Conservation (phyloP, 192 early-diverging fungal species). For the Irineochytrium annulatum region DNA sequence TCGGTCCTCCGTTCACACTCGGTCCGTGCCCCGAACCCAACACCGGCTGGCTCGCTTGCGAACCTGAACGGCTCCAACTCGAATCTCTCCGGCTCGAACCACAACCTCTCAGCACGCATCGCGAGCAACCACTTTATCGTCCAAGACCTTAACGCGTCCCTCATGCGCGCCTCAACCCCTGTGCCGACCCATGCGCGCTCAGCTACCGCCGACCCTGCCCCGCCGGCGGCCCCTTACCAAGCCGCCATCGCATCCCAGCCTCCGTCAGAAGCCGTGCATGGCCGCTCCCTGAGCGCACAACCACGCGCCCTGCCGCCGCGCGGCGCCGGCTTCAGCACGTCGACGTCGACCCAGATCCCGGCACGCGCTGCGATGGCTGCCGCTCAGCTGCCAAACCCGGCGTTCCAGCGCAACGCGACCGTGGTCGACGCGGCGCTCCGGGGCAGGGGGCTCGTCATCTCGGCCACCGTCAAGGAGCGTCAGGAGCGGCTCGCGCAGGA, state of each 20-base stretch:
- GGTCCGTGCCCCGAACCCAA: no score
- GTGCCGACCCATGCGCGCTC: neutral
- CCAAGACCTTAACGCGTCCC: conserved; percentile 22
- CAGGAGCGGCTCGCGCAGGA: neutral
- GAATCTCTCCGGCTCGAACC: neutral
- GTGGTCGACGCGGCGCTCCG: neutral
- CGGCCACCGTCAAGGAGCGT: neutral
- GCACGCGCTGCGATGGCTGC: no score
- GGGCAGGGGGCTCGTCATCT: neutral
- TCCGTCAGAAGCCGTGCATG: neutral
- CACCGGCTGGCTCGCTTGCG: no score
- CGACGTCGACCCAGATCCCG: no score
- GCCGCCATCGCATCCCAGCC: neutral
- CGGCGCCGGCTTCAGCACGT: neutral
- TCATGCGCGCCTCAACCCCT: neutral
- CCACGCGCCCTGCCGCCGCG: neutral
- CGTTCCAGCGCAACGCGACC: neutral
- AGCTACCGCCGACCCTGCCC: conserved; percentile 1
- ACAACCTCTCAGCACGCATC: conserved; percentile 25
- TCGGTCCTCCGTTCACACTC: no score
- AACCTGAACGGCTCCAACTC: conserved; percentile 1
- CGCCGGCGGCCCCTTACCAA: neutral
- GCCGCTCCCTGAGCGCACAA: neutral
- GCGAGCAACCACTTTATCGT: conserved; percentile 35
- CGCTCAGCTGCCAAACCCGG: no score